Percentiles rank a stretch among this genome's conserved stretches.
These are phyloP conservation scores for Platanthera guangdongensis DNA, from an alignment of 106 monocot genomes.

Conservation along the genomic window DNA sequence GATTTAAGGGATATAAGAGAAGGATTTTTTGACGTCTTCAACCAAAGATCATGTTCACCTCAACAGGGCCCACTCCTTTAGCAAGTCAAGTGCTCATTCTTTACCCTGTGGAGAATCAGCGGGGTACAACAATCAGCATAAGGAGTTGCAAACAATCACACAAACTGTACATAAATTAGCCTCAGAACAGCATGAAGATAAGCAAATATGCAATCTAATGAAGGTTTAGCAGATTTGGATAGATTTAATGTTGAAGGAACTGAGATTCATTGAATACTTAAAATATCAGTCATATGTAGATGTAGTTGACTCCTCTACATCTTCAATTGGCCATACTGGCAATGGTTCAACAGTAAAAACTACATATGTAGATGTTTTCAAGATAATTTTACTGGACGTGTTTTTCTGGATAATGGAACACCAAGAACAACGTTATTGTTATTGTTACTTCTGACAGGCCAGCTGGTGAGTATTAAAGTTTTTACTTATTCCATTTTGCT, in stretches of 20 bases:
- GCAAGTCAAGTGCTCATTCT: background rate
- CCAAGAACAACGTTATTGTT: background rate
- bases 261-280: background rate
- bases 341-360: constrained; percentile 10
- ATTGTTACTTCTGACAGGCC: constrained; percentile 12
- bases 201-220: background rate
- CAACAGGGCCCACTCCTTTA: constrained; percentile 1
- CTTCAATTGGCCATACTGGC: constrained; percentile 11
- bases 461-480: constrained; percentile 18
- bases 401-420: constrained; percentile 6
- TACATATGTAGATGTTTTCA: constrained; percentile 14
- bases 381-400: constrained; percentile 13
- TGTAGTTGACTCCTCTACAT: constrained; percentile 3
- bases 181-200: background rate
- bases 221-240: background rate
- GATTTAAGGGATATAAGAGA: constrained; percentile 9
- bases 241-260: background rate
- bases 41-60: background rate
- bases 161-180: background rate
- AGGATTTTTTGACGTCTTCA: background rate
- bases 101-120: background rate
- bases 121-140: background rate
- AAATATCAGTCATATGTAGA: background rate
- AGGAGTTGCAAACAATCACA: background rate
- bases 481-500: background rate